These are phyloP conservation scores for Lomentospora prolificans DNA, from an alignment of 2,329 filamentous ascomycete genomes.

Conservation along the genomic window DNA sequence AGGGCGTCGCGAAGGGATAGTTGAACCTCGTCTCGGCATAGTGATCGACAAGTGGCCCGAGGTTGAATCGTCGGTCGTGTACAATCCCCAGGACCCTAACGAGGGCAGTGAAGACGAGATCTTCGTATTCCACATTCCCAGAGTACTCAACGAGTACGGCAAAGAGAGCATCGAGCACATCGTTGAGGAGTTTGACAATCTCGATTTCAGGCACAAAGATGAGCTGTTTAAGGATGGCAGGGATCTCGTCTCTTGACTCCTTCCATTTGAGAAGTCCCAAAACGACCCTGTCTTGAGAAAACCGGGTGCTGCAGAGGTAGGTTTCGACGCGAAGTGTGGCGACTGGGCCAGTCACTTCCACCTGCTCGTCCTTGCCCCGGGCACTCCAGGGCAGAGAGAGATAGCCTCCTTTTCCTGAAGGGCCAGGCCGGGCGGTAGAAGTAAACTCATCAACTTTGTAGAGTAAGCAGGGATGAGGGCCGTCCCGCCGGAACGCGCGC, in stretches of 20 bases:
- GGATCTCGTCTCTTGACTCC: slow-evolving; percentile 62
- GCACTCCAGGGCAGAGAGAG: slow-evolving; percentile 73
- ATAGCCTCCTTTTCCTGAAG: slow-evolving; percentile 72
- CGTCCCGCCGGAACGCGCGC: slow-evolving; percentile 81
- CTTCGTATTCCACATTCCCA: slow-evolving; percentile 87
- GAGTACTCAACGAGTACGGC: slow-evolving; percentile 82
- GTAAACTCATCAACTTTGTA: slow-evolving; percentile 92
- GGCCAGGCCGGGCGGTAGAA: slow-evolving; percentile 52
- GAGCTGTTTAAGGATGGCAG: slow-evolving; percentile 67
- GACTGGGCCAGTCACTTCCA: slow-evolving; percentile 70
- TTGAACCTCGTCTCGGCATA: slow-evolving; percentile 86
- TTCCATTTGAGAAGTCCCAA: slow-evolving; percentile 81
- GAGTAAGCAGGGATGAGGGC: slow-evolving; percentile 67
- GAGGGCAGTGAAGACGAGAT: slow-evolving; percentile 81
- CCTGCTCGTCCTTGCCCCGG: slow-evolving; percentile 54
- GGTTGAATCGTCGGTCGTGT: slow-evolving; percentile 86
- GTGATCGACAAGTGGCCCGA: slow-evolving; percentile 81
- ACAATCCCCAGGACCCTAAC: slow-evolving; percentile 88
- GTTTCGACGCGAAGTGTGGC: slow-evolving; percentile 73
- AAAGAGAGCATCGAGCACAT: slow-evolving; percentile 87
- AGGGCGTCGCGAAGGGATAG: slow-evolving; percentile 85
- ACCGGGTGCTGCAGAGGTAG: slow-evolving; percentile 86
- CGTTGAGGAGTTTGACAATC: slow-evolving; percentile 83
- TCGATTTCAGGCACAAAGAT: slow-evolving; percentile 96
- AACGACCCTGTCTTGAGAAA: slow-evolving; percentile 84